A percentile compares a stretch with the other conserved stretches of the same genome.
phyloP scores from a whole-genome alignment of 768 basidiomycete species.

The Lactarius indigo region DNA sequence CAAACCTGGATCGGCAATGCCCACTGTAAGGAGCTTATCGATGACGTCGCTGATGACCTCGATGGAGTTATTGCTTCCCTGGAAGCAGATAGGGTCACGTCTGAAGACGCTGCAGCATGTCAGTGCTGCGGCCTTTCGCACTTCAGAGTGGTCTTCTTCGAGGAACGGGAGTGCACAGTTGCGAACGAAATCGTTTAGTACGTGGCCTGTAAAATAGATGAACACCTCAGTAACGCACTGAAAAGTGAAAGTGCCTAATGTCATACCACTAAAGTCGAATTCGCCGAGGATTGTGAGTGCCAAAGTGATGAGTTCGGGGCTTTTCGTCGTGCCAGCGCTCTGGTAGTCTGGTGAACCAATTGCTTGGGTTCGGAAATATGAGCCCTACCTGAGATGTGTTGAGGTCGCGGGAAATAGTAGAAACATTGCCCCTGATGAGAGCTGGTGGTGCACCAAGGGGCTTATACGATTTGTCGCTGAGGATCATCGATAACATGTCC shows the following conservation, averaged over 20 bases:
- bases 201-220: constrained; percentile 57
- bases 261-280: constrained; percentile 90
- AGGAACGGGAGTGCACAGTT: constrained; percentile 88
- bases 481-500: constrained; percentile 74
- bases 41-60: constrained; percentile 98
- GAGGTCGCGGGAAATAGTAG: constrained; percentile 48
- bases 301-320: constrained; percentile 66
- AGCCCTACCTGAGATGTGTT: constrained; percentile 45
- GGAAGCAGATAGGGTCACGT: constrained; percentile 92
- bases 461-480: constrained; percentile 83
- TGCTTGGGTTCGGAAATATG: not conserved
- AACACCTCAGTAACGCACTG: not conserved
- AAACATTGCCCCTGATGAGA: constrained; percentile 50
- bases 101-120: constrained; percentile 92
- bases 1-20: constrained; percentile 91
- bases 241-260: not conserved
- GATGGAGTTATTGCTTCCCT: constrained; percentile 93
- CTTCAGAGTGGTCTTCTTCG: constrained; percentile 86
- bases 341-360: not conserved
- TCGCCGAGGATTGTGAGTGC: constrained; percentile 83
- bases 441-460: constrained; percentile 81
- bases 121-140: constrained; percentile 83
- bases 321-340: constrained; percentile 45
- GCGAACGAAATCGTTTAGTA: constrained; percentile 93
- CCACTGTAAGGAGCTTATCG: constrained; percentile 92